phyloP scores from a whole-genome alignment of 768 basidiomycete genomes.

The Phaffia tasmanica region DNA sequence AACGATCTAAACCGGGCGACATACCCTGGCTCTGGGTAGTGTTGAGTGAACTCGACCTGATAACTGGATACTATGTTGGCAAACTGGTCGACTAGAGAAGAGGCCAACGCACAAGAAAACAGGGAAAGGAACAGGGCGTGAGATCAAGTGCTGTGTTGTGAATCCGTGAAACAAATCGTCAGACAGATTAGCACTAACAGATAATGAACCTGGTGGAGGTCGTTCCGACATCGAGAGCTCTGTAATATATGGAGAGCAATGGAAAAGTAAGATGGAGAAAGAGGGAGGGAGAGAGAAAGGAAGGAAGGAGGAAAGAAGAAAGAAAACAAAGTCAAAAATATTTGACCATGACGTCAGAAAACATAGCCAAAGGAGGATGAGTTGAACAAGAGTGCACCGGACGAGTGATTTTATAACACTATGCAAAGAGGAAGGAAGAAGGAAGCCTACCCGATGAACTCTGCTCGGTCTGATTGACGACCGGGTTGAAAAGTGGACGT shows the following conservation, averaged over 20 bases:
- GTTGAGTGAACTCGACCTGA: slow-evolving; percentile 24
- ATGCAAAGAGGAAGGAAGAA: too few relatives aligned
- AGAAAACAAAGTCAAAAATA: not conserved
- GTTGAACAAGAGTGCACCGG: too few relatives aligned
- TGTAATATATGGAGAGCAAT: not conserved
- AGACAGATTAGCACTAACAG: too few relatives aligned
- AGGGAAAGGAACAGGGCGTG: too few relatives aligned
- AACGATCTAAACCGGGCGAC: too few relatives aligned
- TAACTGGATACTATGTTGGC: slow-evolving; percentile 25
- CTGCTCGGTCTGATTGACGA: not conserved
- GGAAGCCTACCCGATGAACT: not conserved
- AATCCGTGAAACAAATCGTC: too few relatives aligned
- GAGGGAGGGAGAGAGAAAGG: not conserved
- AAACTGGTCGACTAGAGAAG: slow-evolving; percentile 24
- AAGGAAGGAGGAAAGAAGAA: not conserved
- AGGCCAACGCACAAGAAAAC: too few relatives aligned
- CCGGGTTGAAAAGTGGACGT: too few relatives aligned
- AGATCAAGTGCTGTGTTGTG: too few relatives aligned
- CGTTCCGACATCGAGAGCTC: slow-evolving; percentile 25
- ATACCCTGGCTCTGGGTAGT: slow-evolving; percentile 26
- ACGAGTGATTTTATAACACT: too few relatives aligned
- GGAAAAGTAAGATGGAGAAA: not conserved
- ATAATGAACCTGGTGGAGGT: slow-evolving; percentile 26
- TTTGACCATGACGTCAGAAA: not conserved
- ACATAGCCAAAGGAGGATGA: not conserved